A percentile compares a stretch with the other conserved stretches of the same genome.
These are phyloP conservation scores for Apium graveolens DNA, from an alignment of 129 eudicot species.

Conservation along the genomic window DNA sequence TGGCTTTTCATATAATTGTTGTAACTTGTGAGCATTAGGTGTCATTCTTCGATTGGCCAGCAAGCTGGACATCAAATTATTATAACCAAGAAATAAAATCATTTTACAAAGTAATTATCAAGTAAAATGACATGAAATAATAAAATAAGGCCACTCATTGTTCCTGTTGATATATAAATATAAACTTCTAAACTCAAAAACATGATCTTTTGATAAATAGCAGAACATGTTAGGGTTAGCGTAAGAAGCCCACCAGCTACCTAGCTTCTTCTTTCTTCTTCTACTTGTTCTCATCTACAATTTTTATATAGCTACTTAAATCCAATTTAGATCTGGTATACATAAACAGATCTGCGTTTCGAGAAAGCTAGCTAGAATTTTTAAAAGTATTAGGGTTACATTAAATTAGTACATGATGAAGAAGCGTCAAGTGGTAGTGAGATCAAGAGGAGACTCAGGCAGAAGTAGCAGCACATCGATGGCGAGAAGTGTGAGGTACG, in stretches of 20 bases:
- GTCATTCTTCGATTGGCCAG: neutral
- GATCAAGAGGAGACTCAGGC: slow-evolving; percentile 25
- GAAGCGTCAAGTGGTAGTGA: slow-evolving; percentile 44
- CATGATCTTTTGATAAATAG: neutral
- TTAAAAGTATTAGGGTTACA: neutral
- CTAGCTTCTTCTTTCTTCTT: neutral
- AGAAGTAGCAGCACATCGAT: slow-evolving; percentile 26
- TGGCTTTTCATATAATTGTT: neutral
- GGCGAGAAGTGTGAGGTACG: slow-evolving; percentile 33
- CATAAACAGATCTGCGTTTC: neutral
- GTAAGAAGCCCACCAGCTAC: neutral
- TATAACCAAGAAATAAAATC: neutral
- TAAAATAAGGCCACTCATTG: neutral
- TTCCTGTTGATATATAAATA: neutral
- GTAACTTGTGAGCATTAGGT: slow-evolving; percentile 5
- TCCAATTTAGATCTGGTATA: neutral
- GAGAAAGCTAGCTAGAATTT: neutral
- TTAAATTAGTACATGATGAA: slow-evolving; percentile 15
- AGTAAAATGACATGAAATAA: neutral
- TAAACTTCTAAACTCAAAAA: neutral
- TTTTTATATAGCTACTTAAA: neutral
- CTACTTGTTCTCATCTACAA: neutral
- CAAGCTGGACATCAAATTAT: neutral
- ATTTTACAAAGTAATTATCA: neutral
- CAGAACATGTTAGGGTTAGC: slow-evolving; percentile 14